Percentiles rank a stretch among this genome's conserved stretches.
Conservation (phyloP, 345 rosid species). For the Adansonia digitata region DNA sequence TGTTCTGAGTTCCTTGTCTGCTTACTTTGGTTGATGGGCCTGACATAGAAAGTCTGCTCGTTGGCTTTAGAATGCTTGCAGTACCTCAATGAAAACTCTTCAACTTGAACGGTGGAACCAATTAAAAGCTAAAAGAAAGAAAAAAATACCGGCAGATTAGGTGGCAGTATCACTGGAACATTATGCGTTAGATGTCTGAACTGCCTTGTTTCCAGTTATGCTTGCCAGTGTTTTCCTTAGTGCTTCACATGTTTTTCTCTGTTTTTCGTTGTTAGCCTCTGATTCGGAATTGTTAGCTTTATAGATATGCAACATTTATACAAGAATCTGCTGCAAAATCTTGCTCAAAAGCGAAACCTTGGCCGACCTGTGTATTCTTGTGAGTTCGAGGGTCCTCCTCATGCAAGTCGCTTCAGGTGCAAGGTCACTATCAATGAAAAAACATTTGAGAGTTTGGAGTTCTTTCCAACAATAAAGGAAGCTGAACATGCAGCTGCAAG, state of each 20-base stretch:
- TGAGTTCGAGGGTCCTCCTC: constrained; percentile 54
- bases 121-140: background rate
- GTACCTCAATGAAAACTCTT: background rate
- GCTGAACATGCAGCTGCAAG: constrained; percentile 71
- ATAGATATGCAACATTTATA: constrained; percentile 26
- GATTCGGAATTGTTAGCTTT: background rate
- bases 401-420: constrained; percentile 36
- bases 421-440: constrained; percentile 43
- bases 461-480: constrained; percentile 44
- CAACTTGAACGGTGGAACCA: background rate
- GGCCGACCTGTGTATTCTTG: constrained; percentile 38
- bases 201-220: background rate
- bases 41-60: background rate
- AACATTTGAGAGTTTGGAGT: constrained; percentile 33
- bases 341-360: constrained; percentile 42
- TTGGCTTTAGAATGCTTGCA: background rate
- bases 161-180: background rate
- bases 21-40: background rate
- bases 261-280: background rate
- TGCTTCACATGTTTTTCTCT: background rate
- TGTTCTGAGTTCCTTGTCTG: background rate
- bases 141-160: background rate
- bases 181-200: background rate
- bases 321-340: constrained; percentile 50
- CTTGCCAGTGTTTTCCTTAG: background rate